Evolutionary conservation across 2,329 filamentous ascomycete genomes (phyloP).

Genomic region (Cladophialophora carrionii): DNA sequence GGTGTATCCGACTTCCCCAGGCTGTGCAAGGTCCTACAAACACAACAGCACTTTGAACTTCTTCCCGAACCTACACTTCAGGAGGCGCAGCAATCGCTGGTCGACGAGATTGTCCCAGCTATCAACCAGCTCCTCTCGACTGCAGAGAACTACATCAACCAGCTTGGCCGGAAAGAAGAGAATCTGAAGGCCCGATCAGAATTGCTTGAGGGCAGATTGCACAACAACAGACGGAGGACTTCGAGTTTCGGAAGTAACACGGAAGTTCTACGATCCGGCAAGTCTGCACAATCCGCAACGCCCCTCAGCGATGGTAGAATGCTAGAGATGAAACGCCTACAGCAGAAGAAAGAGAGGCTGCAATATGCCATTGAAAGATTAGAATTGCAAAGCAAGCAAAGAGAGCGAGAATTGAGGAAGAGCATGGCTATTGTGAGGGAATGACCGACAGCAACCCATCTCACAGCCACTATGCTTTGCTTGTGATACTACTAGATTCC

Average conservation of each 20-base stretch:
- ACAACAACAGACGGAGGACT: slow-evolving; percentile 47
- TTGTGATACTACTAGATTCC: not conserved
- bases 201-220: slow-evolving; percentile 74
- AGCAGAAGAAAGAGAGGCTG: slow-evolving; percentile 81
- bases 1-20: slow-evolving; percentile 67
- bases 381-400: slow-evolving; percentile 81
- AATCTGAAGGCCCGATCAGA: slow-evolving; percentile 80
- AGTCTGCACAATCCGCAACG: slow-evolving; percentile 30
- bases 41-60: slow-evolving; percentile 85
- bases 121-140: slow-evolving; percentile 76
- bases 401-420: slow-evolving; percentile 71
- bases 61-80: slow-evolving; percentile 82
- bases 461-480: not conserved
- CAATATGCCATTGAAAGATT: slow-evolving; percentile 85
- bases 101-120: slow-evolving; percentile 87
- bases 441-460: slow-evolving; percentile 11
- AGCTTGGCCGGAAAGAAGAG: slow-evolving; percentile 79
- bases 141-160: slow-evolving; percentile 81
- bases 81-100: slow-evolving; percentile 78
- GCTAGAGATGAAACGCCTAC: slow-evolving; percentile 67
- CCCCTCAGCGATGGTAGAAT: slow-evolving; percentile 50
- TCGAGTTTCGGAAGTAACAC: slow-evolving; percentile 26
- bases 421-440: slow-evolving; percentile 62
- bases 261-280: slow-evolving; percentile 31
- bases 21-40: slow-evolving; percentile 64